Percentiles rank a stretch among this genome's conserved stretches.
Evolutionary conservation across 768 basidiomycete species (phyloP).

Genomic region (Pleurotus citrinopileatus): DNA sequence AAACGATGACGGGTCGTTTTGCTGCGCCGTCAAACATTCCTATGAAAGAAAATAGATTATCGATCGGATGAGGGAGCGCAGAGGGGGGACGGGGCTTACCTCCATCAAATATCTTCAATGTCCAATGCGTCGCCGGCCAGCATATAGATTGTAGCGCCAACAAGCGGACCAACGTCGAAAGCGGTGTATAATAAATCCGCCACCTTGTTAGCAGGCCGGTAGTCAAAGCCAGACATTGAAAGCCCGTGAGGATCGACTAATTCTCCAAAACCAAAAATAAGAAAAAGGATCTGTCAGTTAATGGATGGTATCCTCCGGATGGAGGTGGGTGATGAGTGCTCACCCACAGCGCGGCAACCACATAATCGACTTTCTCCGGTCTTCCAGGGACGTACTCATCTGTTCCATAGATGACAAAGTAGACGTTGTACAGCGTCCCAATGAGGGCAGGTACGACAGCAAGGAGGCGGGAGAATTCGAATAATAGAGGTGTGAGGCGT

Average conservation of each 20-base stretch:
- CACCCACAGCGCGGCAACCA: conserved; percentile 74
- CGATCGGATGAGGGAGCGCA: not conserved
- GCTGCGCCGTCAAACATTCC: conserved; percentile 29
- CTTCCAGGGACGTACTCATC: conserved; percentile 21
- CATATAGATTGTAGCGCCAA: conserved; percentile 94
- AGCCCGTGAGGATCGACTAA: conserved; percentile 80
- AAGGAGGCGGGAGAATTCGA: conserved; percentile 66
- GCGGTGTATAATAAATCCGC: conserved; percentile 86
- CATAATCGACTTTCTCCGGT: conserved; percentile 60
- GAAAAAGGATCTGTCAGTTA: no score
- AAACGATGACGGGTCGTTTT: conserved; percentile 76
- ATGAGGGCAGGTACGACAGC: conserved; percentile 71
- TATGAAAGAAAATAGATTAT: not conserved
- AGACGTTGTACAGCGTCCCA: conserved; percentile 63
- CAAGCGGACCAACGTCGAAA: conserved; percentile 87
- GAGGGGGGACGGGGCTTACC: not conserved
- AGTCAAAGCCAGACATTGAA: conserved; percentile 84
- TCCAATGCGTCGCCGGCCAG: conserved; percentile 91
- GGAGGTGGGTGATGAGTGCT: no score
- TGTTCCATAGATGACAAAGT: conserved; percentile 35
- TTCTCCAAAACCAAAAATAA: no score
- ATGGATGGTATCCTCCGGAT: no score
- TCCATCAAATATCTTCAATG: conserved; percentile 65
- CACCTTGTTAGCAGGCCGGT: conserved; percentile 89
- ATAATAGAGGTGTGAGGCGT: conserved; percentile 56